Base-by-base conservation (phyloP, 1,284 basidiomycete species). In the Veloboletus limbatus region DNA sequence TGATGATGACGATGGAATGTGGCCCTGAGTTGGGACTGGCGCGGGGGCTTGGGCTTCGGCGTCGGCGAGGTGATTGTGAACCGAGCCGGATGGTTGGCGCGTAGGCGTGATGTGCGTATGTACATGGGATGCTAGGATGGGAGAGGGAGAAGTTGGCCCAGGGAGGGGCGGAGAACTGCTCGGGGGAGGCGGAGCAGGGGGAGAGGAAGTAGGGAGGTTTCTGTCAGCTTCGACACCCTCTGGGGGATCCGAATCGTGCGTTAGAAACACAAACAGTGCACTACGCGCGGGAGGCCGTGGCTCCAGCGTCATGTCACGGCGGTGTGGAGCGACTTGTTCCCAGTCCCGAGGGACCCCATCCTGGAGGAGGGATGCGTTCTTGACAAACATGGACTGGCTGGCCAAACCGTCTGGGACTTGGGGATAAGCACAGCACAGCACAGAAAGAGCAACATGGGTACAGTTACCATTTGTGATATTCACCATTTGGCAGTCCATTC, bases 1-100 rank as follows among this genome's bases (percentile, higher is more conserved):
- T 2, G 79, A 74, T 6, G 64, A 71, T 3, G 84, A 87, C 0
- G 84, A 86, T 2, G 82, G 82, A 34, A 85, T 70, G 8, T 59
- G 69, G 6, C 52, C 54, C 42, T 63, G 57, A 0, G 34, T 35
- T 20, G 4, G 52, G 13, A 10, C 34, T 11, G 37, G 36, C 14
- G 9, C 16, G 24, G 64, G 69, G 8, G 52, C 48, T 32, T 59
- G 51, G 7, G 50, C 33, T 20, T 54, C 48, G 1, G 36, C 8
- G 17, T 32, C 17, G n/a, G n/a, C n/a, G n/a, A n/a, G n/a, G n/a
- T n/a, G n/a, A n/a, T n/a, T n/a, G 24, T 9, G 26, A 17, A 24
- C 26, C 6, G 34, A 32, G 16, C 33, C 10, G 14, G 35, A 6
- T 10, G 22, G 38, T 43, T 30, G 45, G 36, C 26, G 38, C 9